Evolutionary conservation across 1,139 yeast species (phyloP).

Genomic region (Sugiyamaella paludigena): DNA sequence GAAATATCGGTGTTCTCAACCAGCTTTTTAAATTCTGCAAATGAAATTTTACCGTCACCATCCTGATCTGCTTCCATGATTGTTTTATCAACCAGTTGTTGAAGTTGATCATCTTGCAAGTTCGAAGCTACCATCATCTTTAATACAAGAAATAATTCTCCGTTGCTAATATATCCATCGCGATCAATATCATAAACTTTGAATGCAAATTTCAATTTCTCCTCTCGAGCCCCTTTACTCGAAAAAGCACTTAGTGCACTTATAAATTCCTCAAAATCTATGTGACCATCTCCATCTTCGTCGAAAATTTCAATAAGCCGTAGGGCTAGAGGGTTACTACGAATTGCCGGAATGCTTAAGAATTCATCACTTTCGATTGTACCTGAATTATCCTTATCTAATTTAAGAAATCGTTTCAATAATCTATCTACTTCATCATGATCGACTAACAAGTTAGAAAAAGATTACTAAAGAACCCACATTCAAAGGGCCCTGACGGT

Average conservation of each 20-base stretch:
- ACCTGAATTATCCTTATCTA: conserved; percentile 91
- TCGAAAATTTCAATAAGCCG: conserved; percentile 94
- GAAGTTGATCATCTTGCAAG: conserved; percentile 80
- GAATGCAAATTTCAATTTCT: conserved; percentile 85
- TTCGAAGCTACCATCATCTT: conserved; percentile 97
- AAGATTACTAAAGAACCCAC: not conserved
- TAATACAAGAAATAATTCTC: conserved; percentile 87
- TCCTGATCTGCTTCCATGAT: conserved; percentile 92
- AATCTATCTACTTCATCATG: conserved; percentile 89
- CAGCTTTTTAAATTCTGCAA: conserved; percentile 64
- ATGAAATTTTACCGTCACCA: conserved; percentile 84
- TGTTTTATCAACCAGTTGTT: conserved; percentile 93
- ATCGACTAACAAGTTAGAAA: conserved; percentile 21
- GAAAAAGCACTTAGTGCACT: conserved; percentile 87
- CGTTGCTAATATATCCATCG: conserved; percentile 93
- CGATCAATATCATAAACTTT: conserved; percentile 93
- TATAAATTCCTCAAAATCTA: conserved; percentile 94
- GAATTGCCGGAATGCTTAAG: conserved; percentile 87
- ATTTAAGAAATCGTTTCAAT: conserved; percentile 88
- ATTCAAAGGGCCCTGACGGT: no score
- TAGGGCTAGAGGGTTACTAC: conserved; percentile 83
- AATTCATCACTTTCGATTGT: conserved; percentile 89
- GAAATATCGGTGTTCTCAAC: conserved; percentile 10
- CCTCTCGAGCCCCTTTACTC: conserved; percentile 80
- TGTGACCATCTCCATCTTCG: conserved; percentile 87